Conservation (phyloP, 768 basidiomycete species). For the Lentinus brumalis region DNA sequence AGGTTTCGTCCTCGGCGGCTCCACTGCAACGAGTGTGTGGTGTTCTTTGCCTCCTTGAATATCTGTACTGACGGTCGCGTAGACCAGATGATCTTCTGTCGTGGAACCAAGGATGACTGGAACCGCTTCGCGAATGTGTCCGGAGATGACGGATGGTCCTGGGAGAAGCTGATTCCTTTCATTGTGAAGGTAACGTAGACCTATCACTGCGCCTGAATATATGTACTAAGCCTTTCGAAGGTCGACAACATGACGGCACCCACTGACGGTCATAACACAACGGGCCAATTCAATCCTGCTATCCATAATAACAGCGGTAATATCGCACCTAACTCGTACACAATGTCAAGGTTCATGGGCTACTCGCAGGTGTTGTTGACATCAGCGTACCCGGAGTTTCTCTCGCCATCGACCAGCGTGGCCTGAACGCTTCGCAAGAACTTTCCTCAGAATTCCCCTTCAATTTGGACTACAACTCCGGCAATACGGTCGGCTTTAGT, state of each 20-base stretch:
- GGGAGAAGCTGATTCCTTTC: constrained; percentile 19
- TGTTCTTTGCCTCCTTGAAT: neutral
- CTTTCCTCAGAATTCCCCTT: constrained; percentile 41
- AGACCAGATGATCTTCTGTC: constrained; percentile 7
- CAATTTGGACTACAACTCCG: constrained; percentile 46
- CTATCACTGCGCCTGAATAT: neutral
- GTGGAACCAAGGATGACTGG: constrained; percentile 19
- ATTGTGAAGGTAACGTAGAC: constrained; percentile 15
- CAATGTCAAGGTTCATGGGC: neutral
- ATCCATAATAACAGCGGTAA: constrained; percentile 20
- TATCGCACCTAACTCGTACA: neutral
- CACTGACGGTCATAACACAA: constrained; percentile 22
- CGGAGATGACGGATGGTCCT: constrained; percentile 30
- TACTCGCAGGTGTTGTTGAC: constrained; percentile 15
- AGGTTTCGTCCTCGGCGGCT: constrained; percentile 29
- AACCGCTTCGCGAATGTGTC: constrained; percentile 25
- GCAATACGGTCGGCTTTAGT: constrained; percentile 45
- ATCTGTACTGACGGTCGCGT: neutral
- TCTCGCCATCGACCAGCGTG: neutral
- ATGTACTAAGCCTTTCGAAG: constrained; percentile 6
- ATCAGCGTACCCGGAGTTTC: constrained; percentile 19
- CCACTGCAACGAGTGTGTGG: constrained; percentile 25
- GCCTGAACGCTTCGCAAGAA: constrained; percentile 38
- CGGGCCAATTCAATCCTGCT: constrained; percentile 25
- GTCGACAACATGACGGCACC: constrained; percentile 22